Percentiles rank a stretch among this genome's conserved stretches.
Evolutionary conservation across 2,329 filamentous ascomycete species (phyloP).

Genomic region (Chaetomium olivaceum): DNA sequence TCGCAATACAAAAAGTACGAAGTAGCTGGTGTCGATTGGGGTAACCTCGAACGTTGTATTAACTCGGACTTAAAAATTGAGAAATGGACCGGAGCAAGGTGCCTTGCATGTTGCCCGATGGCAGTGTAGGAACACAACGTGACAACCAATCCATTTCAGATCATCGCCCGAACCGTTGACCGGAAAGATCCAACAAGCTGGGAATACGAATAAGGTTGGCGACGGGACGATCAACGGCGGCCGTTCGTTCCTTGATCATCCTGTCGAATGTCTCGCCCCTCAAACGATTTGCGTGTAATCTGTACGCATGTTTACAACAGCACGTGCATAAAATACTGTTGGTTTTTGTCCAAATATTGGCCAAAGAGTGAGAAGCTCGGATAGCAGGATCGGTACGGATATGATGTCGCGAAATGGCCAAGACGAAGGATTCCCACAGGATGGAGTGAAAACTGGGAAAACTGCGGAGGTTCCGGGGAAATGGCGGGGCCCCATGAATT

Average conservation of each 20-base stretch:
- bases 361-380: too few species aligned
- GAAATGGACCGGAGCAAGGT: too few species aligned
- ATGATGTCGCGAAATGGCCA: neutral
- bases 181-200: neutral
- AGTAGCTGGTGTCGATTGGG: neutral
- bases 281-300: too few species aligned
- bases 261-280: neutral
- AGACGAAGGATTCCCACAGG: neutral
- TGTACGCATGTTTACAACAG: neutral
- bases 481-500: neutral
- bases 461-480: neutral
- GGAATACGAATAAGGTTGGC: slow-evolving; percentile 1
- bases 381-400: too few species aligned
- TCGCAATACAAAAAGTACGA: too few species aligned
- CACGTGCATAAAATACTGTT: neutral
- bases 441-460: neutral
- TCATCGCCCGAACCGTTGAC: neutral
- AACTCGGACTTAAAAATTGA: too few species aligned
- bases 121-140: too few species aligned
- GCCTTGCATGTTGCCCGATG: too few species aligned
- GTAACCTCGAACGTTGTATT: neutral
- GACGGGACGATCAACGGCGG: slow-evolving; percentile 2
- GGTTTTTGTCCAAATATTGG: too few species aligned
- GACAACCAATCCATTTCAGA: neutral
- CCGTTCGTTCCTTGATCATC: neutral